Conservation (phyloP, 495 filamentous ascomycete genomes). For the Podospora pseudoanserina region DNA sequence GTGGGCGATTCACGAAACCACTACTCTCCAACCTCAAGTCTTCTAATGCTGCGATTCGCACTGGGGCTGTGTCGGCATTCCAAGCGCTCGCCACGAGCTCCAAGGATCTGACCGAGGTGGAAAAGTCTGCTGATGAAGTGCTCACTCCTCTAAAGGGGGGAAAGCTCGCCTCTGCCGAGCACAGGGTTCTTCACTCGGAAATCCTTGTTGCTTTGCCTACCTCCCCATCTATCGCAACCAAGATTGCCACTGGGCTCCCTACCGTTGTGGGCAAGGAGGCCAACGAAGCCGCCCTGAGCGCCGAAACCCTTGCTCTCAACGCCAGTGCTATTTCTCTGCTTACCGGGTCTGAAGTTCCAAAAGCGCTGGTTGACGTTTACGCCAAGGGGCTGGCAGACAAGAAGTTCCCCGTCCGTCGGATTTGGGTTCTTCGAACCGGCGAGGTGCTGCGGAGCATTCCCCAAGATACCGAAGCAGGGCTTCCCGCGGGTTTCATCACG, state of each 20-base stretch:
- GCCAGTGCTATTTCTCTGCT: constrained; percentile 59
- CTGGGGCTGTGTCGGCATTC: constrained; percentile 72
- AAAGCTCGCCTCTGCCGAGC: constrained; percentile 77
- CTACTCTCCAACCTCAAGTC: constrained; percentile 86
- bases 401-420: constrained; percentile 66
- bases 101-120: constrained; percentile 51
- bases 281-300: constrained; percentile 73
- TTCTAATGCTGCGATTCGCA: constrained; percentile 70
- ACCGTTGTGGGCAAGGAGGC: constrained; percentile 70
- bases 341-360: constrained; percentile 54
- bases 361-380: constrained; percentile 63
- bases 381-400: constrained; percentile 83
- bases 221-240: constrained; percentile 54
- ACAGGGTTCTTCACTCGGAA: constrained; percentile 72
- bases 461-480: constrained; percentile 39
- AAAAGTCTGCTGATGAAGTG: constrained; percentile 71
- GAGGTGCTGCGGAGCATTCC: constrained; percentile 62
- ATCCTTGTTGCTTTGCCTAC: constrained; percentile 64
- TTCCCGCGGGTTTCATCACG: constrained; percentile 45
- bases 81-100: constrained; percentile 56
- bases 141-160: constrained; percentile 70
- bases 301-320: constrained; percentile 67
- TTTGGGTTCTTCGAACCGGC: constrained; percentile 74
- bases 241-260: constrained; percentile 63
- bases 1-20: constrained; percentile 71